Evolutionary conservation across 345 rosid genomes (phyloP), one percentile per base, ranked within the genome.

Genomic region (Punica granatum): DNA sequence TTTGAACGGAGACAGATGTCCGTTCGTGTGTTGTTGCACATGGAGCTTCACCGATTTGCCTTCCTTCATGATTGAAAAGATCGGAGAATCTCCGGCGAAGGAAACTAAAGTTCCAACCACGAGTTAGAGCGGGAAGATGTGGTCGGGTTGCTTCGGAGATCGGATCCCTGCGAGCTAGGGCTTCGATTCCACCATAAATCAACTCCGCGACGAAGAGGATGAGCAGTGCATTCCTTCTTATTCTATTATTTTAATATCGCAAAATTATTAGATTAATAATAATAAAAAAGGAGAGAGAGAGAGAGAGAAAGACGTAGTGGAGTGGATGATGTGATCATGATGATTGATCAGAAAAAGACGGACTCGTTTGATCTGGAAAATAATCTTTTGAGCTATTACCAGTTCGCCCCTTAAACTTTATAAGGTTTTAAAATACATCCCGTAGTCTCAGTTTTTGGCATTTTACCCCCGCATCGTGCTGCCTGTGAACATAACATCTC

Each of bases 1-100:
- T 67, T 78, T 90, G 75, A 78, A 81, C 19, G 89, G 90, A 65
- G 89, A 84, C 60, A 87, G 74, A 86, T 90, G 95, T 58, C 83
- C 92, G 74, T 82, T 81, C 36, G 76, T 82, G 48, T 77, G 94
- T 42, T 82, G 86, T 36, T 73, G 88, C 49, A 76, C 73, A 69
- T 81, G 85, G 74, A 66, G 62, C 74, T 83, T 87, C 14, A 48
- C 80, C 13, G 82, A 75, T 75, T 86, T 84, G 35, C 73, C 69
- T 78, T 88, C 87, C 77, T 88, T 88, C 93, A 88, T 85, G 30
- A 61, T 66, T 72, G 51, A 49, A 28, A 62, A 9, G 67, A 44
- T n/a, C 58, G 28, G 30, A 23, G 58, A 12, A 30, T 56, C 16
- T 56, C 61, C 61, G 19, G 30, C 34, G 1, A 15, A 12, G 12